phyloP scores from a whole-genome alignment of 768 basidiomycete species.

The Naganishia kalamii region DNA sequence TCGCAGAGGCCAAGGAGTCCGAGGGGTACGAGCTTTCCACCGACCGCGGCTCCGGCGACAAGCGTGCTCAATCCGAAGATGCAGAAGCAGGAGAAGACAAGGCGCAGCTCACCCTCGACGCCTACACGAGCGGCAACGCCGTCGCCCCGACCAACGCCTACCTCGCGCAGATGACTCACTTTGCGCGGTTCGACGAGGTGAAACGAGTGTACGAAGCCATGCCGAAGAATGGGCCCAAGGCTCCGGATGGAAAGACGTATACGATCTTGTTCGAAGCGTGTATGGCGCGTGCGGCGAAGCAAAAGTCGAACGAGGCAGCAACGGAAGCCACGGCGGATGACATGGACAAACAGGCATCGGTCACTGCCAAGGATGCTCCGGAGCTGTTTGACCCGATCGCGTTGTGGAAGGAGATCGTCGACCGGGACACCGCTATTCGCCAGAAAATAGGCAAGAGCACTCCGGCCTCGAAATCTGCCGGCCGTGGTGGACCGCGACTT shows the following conservation, averaged over 20 bases:
- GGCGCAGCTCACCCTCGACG: background rate
- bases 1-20: constrained; percentile 6
- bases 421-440: constrained; percentile 4
- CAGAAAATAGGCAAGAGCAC: background rate
- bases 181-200: constrained; percentile 34
- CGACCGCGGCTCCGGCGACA: background rate
- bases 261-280: constrained; percentile 32
- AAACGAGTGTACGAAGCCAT: constrained; percentile 28
- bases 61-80: background rate
- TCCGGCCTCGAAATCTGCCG: too few relatives aligned
- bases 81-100: background rate
- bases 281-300: background rate
- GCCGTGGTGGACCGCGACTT: background rate
- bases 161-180: constrained; percentile 33
- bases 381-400: constrained; percentile 18
- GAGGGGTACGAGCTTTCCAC: constrained; percentile 1
- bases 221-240: constrained; percentile 25
- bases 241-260: constrained; percentile 36
- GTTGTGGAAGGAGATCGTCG: constrained; percentile 26
- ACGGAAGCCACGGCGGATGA: too few relatives aligned
- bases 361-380: background rate
- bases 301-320: background rate
- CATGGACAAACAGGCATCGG: too few relatives aligned
- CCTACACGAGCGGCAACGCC: constrained; percentile 18
- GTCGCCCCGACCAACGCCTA: constrained; percentile 38